Percentiles rank a stretch among this genome's conserved stretches.
These are phyloP conservation scores for Russula virescens DNA, from an alignment of 768 basidiomycete species.

Conservation along the genomic window DNA sequence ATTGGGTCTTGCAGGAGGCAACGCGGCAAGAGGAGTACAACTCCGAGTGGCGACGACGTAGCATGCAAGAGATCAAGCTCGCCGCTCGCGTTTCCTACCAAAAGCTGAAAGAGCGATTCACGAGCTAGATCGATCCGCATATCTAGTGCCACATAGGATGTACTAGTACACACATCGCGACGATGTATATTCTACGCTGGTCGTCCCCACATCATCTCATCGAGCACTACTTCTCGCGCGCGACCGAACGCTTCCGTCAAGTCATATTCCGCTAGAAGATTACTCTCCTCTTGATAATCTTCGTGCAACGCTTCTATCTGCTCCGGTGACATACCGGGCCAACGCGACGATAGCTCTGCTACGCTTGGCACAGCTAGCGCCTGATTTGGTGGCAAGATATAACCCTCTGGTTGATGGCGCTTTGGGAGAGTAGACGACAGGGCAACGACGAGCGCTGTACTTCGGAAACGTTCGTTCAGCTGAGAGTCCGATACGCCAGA, in stretches of 20 bases:
- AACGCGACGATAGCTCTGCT: constrained; percentile 61
- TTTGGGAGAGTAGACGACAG: constrained; percentile 45
- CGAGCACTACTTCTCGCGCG: constrained; percentile 54
- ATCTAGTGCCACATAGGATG: not conserved
- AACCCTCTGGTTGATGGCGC: constrained; percentile 39
- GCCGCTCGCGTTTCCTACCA: constrained; percentile 50
- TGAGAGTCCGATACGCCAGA: constrained; percentile 71
- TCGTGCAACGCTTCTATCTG: constrained; percentile 50
- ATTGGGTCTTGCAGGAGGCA: constrained; percentile 70
- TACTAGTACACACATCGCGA: not conserved
- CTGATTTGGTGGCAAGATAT: constrained; percentile 50
- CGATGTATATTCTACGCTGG: constrained; percentile 6
- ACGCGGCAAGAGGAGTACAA: constrained; percentile 54
- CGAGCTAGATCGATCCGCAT: constrained; percentile 19
- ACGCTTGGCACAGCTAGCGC: constrained; percentile 53
- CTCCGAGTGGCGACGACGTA: constrained; percentile 60
- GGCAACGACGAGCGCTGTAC: constrained; percentile 70
- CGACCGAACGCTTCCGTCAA: constrained; percentile 58
- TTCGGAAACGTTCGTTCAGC: constrained; percentile 61
- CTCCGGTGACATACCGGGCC: constrained; percentile 67
- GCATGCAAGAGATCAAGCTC: constrained; percentile 49
- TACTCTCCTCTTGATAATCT: constrained; percentile 61
- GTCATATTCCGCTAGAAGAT: constrained; percentile 47
- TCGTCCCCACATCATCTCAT: constrained; percentile 39
- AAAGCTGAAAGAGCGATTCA: constrained; percentile 28